Conservation (phyloP, 352 stramenopile genomes). For the Phytophthora ohioensis region DNA sequence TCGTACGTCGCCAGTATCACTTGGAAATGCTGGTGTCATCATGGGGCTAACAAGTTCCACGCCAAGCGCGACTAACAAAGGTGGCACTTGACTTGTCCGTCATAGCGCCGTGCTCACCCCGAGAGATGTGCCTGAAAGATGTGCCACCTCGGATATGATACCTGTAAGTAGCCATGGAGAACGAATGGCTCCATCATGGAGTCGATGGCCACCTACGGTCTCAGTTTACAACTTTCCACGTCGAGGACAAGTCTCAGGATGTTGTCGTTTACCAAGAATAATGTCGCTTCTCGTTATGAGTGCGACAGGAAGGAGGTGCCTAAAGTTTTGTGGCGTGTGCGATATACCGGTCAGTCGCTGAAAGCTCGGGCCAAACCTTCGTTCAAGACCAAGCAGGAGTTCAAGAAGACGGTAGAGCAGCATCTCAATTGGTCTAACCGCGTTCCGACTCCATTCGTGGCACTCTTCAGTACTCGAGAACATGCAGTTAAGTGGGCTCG, state of each 20-base stretch:
- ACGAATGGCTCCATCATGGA: conserved; percentile 2
- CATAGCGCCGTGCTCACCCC: conserved; percentile 6
- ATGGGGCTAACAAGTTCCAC: not conserved
- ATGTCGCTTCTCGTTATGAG: conserved; percentile 20
- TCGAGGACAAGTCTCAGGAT: not conserved
- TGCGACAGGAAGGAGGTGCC: conserved; percentile 23
- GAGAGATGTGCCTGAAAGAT: not conserved
- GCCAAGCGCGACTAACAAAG: no score
- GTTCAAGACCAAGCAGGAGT: conserved; percentile 32
- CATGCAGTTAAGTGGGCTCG: conserved; percentile 24
- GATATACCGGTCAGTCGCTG: conserved; percentile 30
- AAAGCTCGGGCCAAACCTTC: conserved; percentile 27
- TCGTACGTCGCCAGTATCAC: not conserved
- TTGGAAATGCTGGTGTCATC: not conserved
- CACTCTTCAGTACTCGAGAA: conserved; percentile 17
- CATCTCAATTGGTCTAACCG: conserved; percentile 33
- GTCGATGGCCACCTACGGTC: not conserved
- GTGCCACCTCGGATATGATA: conserved; percentile 30
- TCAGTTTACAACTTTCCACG: conserved; percentile 28
- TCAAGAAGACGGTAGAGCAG: conserved; percentile 20
- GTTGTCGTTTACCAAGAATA: conserved; percentile 6
- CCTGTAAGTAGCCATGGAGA: conserved; percentile 9
- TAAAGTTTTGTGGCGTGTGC: conserved; percentile 26
- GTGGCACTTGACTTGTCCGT: not conserved
- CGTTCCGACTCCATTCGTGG: conserved; percentile 23